Evolutionary conservation across 2,329 filamentous ascomycete genomes (phyloP).

Genomic region (Kalaharituber pfeilii): DNA sequence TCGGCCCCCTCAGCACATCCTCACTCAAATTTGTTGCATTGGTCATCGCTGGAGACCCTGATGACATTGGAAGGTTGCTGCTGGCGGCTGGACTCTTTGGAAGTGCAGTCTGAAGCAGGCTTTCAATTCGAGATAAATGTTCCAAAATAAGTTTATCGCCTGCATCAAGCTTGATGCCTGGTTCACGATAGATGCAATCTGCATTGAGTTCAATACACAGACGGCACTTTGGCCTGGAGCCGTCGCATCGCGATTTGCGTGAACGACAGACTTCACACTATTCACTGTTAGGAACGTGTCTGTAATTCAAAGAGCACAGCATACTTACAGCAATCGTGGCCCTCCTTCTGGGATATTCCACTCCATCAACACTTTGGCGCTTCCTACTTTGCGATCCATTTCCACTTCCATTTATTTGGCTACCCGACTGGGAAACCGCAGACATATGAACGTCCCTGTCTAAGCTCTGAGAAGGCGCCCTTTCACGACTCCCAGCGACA

Average conservation of each 20-base stretch:
- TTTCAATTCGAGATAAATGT: constrained; percentile 59
- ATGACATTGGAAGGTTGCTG: constrained; percentile 37
- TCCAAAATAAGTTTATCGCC: constrained; percentile 75
- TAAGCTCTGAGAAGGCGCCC: constrained; percentile 20
- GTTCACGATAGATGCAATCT: constrained; percentile 70
- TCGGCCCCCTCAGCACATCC: constrained; percentile 5
- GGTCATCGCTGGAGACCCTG: constrained; percentile 47
- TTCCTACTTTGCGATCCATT: constrained; percentile 41
- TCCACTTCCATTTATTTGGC: constrained; percentile 24
- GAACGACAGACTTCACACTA: constrained; percentile 70
- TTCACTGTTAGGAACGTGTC: constrained; percentile 3
- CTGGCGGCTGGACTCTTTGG: constrained; percentile 36
- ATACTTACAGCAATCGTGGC: constrained; percentile 47
- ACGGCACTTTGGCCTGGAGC: constrained; percentile 65
- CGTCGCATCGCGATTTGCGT: constrained; percentile 63
- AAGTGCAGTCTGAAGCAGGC: constrained; percentile 46
- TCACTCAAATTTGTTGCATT: constrained; percentile 44
- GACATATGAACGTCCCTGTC: constrained; percentile 18
- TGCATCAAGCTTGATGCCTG: constrained; percentile 71
- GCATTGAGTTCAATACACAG: constrained; percentile 67
- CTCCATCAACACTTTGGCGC: constrained; percentile 36
- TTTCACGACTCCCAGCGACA: constrained; percentile 9
- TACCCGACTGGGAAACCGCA: constrained; percentile 31
- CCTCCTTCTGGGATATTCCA: constrained; percentile 46
- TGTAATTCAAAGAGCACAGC: too few species aligned